Conservation (phyloP, 345 rosid species). For the Rhodamnia argentea region DNA sequence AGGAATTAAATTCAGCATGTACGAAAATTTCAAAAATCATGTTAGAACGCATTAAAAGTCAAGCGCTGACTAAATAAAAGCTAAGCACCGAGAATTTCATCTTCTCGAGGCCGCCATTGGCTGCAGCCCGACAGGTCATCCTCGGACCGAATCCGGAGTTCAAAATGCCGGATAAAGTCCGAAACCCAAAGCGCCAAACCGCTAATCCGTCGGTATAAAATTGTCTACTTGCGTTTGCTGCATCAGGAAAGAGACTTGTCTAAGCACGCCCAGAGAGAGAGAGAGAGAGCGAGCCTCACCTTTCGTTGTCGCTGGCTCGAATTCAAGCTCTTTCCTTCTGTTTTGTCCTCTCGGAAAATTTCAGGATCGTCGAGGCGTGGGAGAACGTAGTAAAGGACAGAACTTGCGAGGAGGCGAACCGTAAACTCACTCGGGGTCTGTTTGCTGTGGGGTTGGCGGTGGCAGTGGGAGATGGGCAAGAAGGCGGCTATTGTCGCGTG, state of each 20-base stretch:
- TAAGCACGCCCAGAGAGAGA: not conserved
- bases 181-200: not conserved
- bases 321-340: not conserved
- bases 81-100: too few species aligned
- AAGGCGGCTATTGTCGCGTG: constrained; percentile 15
- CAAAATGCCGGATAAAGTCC: not conserved
- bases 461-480: constrained; percentile 6
- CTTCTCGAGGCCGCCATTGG: not conserved
- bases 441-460: not conserved
- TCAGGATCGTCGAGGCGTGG: not conserved
- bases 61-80: too few species aligned
- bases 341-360: not conserved
- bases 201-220: not conserved
- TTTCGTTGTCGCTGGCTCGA: not conserved
- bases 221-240: not conserved
- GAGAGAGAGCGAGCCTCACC: not conserved
- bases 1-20: too few species aligned
- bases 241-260: not conserved
- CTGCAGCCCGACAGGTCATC: not conserved
- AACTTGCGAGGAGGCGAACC: not conserved
- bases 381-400: not conserved
- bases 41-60: too few species aligned
- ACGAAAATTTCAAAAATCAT: too few species aligned
- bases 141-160: not conserved
- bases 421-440: not conserved